These are phyloP conservation scores for Drosera capensis DNA, from an alignment of 148 eudicot genomes.

Conservation along the genomic window DNA sequence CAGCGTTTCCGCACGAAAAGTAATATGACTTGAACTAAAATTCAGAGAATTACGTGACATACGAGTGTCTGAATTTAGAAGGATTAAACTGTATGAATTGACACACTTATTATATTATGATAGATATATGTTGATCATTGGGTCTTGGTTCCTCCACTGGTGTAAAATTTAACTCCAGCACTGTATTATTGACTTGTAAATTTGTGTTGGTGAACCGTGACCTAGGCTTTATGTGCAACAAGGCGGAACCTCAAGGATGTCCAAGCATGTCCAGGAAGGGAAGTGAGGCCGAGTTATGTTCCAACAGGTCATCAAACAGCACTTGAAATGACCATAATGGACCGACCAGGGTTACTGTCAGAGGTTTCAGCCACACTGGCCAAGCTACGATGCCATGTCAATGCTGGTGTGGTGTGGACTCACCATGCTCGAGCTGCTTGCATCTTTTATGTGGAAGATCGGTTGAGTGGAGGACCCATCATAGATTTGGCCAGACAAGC, in stretches of 20 bases:
- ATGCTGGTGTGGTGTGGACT: constrained; percentile 69
- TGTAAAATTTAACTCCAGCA: neutral
- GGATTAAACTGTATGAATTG: no score
- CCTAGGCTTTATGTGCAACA: constrained; percentile 32
- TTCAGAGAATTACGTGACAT: no score
- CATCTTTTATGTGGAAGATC: constrained; percentile 51
- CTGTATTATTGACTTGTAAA: neutral
- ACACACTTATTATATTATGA: no score
- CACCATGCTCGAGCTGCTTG: constrained; percentile 62
- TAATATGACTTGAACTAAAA: no score
- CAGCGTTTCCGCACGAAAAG: no score
- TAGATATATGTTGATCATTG: no score
- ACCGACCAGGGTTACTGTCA: constrained; percentile 70
- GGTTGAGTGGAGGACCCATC: constrained; percentile 17
- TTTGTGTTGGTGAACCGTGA: neutral
- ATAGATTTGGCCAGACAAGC: constrained; percentile 23
- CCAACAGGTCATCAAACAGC: no score
- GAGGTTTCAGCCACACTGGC: constrained; percentile 65
- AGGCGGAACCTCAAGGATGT: constrained; percentile 22
- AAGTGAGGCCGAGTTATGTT: no score
- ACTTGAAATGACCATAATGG: constrained; percentile 60
- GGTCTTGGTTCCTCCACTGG: no score
- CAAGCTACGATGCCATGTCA: constrained; percentile 51
- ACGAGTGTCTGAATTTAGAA: no score
- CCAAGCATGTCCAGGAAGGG: no score